These are phyloP conservation scores for Adansonia rubrostipa DNA, from an alignment of 441 rosid genomes.

Conservation along the genomic window DNA sequence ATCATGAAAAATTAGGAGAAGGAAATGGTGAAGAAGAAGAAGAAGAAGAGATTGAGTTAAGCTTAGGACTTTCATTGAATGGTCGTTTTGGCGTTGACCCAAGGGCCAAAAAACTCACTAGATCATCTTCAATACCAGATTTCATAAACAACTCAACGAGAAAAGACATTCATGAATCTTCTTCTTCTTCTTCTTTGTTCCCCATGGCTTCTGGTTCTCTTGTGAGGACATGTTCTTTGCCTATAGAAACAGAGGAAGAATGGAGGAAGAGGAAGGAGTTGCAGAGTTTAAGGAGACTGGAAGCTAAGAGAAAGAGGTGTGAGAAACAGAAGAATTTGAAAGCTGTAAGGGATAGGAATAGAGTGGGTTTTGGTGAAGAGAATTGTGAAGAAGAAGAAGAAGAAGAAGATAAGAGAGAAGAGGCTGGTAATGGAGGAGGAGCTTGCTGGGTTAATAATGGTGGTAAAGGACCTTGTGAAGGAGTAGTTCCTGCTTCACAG, in stretches of 20 bases:
- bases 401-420: slow-evolving; percentile 43
- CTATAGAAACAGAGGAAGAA: slow-evolving; percentile 68
- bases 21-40: slow-evolving; percentile 37
- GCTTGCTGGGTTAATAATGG: slow-evolving; percentile 24
- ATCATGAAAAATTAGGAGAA: slow-evolving; percentile 10
- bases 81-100: slow-evolving; percentile 91
- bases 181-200: slow-evolving; percentile 13
- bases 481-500: slow-evolving; percentile 33
- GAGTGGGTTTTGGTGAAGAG: slow-evolving; percentile 36
- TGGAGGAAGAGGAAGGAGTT: slow-evolving; percentile 80
- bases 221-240: slow-evolving; percentile 68
- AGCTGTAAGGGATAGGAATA: slow-evolving; percentile 39
- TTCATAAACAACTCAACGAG: slow-evolving; percentile 44
- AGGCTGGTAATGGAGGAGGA: slow-evolving; percentile 32
- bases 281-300: slow-evolving; percentile 76
- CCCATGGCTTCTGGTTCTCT: slow-evolving; percentile 38
- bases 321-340: slow-evolving; percentile 68
- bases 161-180: slow-evolving; percentile 25
- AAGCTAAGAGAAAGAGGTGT: slow-evolving; percentile 82
- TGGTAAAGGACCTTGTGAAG: slow-evolving; percentile 22
- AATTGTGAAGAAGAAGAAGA: slow-evolving; percentile 38
- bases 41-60: slow-evolving; percentile 65
- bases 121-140: slow-evolving; percentile 73
- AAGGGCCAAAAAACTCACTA: slow-evolving; percentile 47
- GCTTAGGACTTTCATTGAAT: slow-evolving; percentile 74